These are phyloP conservation scores for Trichosanthes truncata DNA, from an alignment of 306 rosid species.

Conservation along the genomic window DNA sequence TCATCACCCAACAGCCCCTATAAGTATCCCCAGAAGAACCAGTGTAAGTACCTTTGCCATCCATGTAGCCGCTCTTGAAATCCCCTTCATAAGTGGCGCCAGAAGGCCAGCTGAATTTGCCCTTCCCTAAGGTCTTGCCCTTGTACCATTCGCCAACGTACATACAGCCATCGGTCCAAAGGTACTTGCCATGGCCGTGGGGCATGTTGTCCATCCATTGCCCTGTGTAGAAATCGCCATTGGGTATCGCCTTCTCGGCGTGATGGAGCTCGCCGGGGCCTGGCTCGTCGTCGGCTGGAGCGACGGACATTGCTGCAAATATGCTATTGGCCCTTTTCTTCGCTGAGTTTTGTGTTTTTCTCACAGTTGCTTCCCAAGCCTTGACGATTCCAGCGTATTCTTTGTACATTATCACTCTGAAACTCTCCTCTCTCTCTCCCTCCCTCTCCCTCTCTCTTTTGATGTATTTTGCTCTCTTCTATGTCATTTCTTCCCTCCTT, in stretches of 20 bases:
- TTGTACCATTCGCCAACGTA: constrained; percentile 75
- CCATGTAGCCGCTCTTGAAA: constrained; percentile 57
- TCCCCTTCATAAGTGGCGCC: constrained; percentile 90
- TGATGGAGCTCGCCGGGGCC: constrained; percentile 28
- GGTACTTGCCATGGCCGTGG: constrained; percentile 67
- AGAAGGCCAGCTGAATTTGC: constrained; percentile 87
- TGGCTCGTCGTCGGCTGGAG: constrained; percentile 71
- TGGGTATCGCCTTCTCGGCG: constrained; percentile 44
- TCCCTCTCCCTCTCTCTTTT: constrained; percentile 9
- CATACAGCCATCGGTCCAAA: constrained; percentile 92
- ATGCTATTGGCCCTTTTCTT: constrained; percentile 56
- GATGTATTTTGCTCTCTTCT: background rate
- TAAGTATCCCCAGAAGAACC: constrained; percentile 67
- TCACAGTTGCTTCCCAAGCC: constrained; percentile 54
- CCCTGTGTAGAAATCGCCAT: constrained; percentile 79
- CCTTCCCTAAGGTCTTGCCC: constrained; percentile 59
- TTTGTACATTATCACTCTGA: constrained; percentile 46
- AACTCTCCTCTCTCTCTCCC: background rate
- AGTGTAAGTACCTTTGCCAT: constrained; percentile 73
- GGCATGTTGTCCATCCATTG: constrained; percentile 51
- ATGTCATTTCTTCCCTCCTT: background rate
- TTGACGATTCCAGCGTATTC: constrained; percentile 46
- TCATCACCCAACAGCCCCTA: constrained; percentile 71
- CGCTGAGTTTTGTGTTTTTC: constrained; percentile 43
- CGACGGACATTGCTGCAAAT: constrained; percentile 69